phyloP scores from a whole-genome alignment of 352 stramenopile species.

The Phytophthora tentaculata region DNA sequence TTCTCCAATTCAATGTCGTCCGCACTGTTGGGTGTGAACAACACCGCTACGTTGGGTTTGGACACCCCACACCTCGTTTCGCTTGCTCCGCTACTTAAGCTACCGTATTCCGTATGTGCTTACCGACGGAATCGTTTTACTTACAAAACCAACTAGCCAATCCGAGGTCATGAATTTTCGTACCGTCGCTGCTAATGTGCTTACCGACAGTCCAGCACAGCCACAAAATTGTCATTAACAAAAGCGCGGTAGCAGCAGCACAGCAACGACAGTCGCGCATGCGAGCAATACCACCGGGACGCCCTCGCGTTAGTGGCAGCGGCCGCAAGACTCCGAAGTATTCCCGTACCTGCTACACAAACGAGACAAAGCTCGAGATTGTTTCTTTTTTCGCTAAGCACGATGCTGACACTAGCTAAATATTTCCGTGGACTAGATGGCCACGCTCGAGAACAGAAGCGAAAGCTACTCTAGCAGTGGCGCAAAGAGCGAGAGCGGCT shows the following conservation, averaged over 20 bases:
- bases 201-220: conserved; percentile 3
- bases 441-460: conserved; percentile 1
- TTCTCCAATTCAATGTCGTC: conserved; percentile 12
- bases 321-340: background rate
- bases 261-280: no score
- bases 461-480: conserved; percentile 7
- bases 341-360: background rate
- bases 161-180: background rate
- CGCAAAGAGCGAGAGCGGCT: background rate
- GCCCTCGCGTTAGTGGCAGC: background rate
- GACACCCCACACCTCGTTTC: conserved; percentile 11
- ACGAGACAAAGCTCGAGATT: conserved; percentile 1
- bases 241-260: no score
- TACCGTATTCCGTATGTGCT: conserved; percentile 15
- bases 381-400: conserved; percentile 1
- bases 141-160: background rate
- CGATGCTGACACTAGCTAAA: no score
- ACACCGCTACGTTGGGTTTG: conserved; percentile 6
- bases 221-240: background rate
- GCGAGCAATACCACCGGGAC: background rate
- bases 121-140: conserved; percentile 10
- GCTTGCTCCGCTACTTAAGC: conserved; percentile 8
- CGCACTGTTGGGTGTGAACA: background rate
- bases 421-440: background rate
- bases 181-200: conserved; percentile 2